phyloP scores from a whole-genome alignment of 2,329 filamentous ascomycete species.

The Colletotrichum kahawae region DNA sequence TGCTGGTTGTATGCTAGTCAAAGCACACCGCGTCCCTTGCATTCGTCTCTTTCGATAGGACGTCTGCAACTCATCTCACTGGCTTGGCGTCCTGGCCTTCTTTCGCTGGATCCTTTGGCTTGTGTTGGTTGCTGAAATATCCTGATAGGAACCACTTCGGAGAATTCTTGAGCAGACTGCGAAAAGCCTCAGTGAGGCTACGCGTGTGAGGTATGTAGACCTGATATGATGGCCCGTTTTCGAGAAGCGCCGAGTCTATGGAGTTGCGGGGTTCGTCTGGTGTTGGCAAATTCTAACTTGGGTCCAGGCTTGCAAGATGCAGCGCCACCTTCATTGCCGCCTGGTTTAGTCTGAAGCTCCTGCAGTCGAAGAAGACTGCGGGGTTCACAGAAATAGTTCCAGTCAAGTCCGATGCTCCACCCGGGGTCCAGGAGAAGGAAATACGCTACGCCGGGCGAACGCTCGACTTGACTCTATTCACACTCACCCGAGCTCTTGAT shows the following conservation, averaged over 20 bases:
- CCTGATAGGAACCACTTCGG: slow-evolving; percentile 24
- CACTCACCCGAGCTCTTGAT: slow-evolving; percentile 74
- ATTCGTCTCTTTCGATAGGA: background rate
- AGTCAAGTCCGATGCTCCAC: slow-evolving; percentile 31
- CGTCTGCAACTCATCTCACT: background rate
- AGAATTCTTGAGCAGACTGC: slow-evolving; percentile 28
- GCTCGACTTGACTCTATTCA: slow-evolving; percentile 83
- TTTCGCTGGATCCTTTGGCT: background rate
- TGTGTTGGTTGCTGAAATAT: background rate
- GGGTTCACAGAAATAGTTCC: slow-evolving; percentile 45
- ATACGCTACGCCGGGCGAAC: slow-evolving; percentile 68
- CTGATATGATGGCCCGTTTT: background rate
- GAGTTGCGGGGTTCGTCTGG: background rate
- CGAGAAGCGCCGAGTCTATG: background rate
- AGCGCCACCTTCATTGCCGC: slow-evolving; percentile 62
- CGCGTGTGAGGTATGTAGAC: slow-evolving; percentile 23
- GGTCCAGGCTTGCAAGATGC: slow-evolving; percentile 58
- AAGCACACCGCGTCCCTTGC: background rate
- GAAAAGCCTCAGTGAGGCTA: slow-evolving; percentile 26
- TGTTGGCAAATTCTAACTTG: slow-evolving; percentile 21
- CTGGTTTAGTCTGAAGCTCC: slow-evolving; percentile 60
- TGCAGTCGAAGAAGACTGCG: slow-evolving; percentile 59
- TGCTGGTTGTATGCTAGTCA: background rate
- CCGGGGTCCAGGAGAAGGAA: slow-evolving; percentile 29
- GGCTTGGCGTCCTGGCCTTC: background rate